Percentiles rank a stretch among this genome's conserved stretches.
Evolutionary conservation across 495 filamentous ascomycete species (phyloP).

Genomic region (Aspergillus funiculosus): DNA sequence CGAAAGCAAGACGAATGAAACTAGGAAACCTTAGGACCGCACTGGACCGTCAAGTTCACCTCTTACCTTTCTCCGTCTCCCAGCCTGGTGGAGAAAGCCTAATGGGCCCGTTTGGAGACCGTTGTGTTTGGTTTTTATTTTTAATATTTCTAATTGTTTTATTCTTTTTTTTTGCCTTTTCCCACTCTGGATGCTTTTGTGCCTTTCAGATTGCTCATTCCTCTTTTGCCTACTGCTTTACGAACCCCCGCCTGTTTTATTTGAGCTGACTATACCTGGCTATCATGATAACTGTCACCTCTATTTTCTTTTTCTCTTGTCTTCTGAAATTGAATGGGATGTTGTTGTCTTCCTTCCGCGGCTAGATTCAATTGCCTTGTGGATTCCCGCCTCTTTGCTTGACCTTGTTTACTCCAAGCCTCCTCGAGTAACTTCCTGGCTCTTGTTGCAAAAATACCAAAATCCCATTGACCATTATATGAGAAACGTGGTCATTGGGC

Average conservation of each 20-base stretch:
- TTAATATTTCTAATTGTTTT: conserved; percentile 9
- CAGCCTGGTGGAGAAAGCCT: conserved; percentile 15
- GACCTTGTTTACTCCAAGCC: conserved; percentile 13
- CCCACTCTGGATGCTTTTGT: too few species aligned
- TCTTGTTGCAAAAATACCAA: conserved; percentile 16
- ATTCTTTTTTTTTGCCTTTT: conserved; percentile 10
- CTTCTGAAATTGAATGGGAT: conserved; percentile 14
- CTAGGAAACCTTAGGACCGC: conserved; percentile 21
- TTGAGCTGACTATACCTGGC: conserved; percentile 22
- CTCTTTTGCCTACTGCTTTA: conserved; percentile 11
- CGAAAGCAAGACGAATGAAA: conserved; percentile 22
- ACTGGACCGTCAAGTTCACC: conserved; percentile 16
- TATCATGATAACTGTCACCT: conserved; percentile 16
- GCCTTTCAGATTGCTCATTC: conserved; percentile 6
- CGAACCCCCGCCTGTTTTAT: conserved; percentile 25
- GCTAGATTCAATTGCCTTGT: conserved; percentile 12
- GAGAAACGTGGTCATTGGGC: conserved; percentile 29
- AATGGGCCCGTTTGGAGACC: conserved; percentile 13
- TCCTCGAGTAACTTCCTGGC: conserved; percentile 16
- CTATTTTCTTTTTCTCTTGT: conserved; percentile 23
- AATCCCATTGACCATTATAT: conserved; percentile 17
- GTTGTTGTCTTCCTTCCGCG: conserved; percentile 9
- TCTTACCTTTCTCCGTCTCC: conserved; percentile 13
- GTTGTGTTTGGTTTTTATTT: conserved; percentile 5
- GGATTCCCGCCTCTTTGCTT: conserved; percentile 11